These are phyloP conservation scores for Stagonosporopsis rhizophila DNA, from an alignment of 2,329 filamentous ascomycete species.

Conservation along the genomic window DNA sequence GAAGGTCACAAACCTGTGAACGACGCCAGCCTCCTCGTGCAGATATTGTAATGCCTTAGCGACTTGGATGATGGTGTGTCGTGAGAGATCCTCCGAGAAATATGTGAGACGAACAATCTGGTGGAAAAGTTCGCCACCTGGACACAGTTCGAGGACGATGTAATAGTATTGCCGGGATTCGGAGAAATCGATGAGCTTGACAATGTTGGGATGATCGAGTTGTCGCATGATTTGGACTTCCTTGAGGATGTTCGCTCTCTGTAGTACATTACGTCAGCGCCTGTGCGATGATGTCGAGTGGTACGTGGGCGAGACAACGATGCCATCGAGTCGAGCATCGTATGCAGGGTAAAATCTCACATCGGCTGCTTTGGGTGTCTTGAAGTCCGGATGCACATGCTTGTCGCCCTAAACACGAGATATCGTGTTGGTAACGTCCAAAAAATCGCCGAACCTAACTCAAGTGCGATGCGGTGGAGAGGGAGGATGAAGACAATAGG, in stretches of 20 bases:
- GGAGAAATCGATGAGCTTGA: slow-evolving; percentile 91
- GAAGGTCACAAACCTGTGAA: slow-evolving; percentile 78
- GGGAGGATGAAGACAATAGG: slow-evolving; percentile 39
- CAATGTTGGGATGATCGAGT: slow-evolving; percentile 93
- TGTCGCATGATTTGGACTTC: slow-evolving; percentile 99
- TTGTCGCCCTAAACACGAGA: slow-evolving; percentile 75
- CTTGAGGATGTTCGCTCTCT: slow-evolving; percentile 98
- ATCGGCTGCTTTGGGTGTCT: slow-evolving; percentile 92
- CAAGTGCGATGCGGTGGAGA: slow-evolving; percentile 32
- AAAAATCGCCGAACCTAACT: slow-evolving; percentile 33
- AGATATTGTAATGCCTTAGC: slow-evolving; percentile 93
- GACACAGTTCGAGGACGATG: slow-evolving; percentile 93
- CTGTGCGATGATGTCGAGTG: slow-evolving; percentile 32
- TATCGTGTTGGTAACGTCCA: slow-evolving; percentile 59
- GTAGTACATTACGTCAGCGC: slow-evolving; percentile 53
- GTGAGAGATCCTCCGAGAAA: slow-evolving; percentile 93
- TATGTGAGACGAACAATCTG: slow-evolving; percentile 98
- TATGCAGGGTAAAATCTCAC: slow-evolving; percentile 65
- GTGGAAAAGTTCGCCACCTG: slow-evolving; percentile 96
- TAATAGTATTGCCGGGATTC: slow-evolving; percentile 97
- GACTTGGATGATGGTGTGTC: slow-evolving; percentile 94
- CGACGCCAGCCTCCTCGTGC: slow-evolving; percentile 92
- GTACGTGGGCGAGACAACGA: slow-evolving; percentile 30
- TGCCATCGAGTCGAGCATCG: slow-evolving; percentile 42
- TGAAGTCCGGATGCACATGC: slow-evolving; percentile 95